Evolutionary conservation across 2,329 filamentous ascomycete species (phyloP), one percentile per base, ranked within the genome.

Genomic region (Epicoccum nigrum): DNA sequence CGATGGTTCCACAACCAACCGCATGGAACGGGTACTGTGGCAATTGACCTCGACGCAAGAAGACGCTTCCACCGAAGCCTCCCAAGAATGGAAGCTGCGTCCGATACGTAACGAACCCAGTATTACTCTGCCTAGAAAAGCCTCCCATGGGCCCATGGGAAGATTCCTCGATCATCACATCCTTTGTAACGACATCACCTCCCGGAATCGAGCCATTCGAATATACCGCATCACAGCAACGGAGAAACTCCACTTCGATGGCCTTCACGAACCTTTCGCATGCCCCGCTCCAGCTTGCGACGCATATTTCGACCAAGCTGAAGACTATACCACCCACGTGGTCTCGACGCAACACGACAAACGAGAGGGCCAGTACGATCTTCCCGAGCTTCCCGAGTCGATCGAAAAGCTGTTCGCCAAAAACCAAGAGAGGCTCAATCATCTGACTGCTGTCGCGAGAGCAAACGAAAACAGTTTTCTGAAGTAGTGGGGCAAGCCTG

Each of bases 1-100:
- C 7, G 38, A 43, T 37, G 39, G 46, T 13, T 49, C 46, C 17
- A 3, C 28, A 9, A 31, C n/a, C 7, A 17, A 31, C 4, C 15
- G 46, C 37, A 31, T 43, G 39, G 23, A 49, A 9, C 15, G 39
- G 25, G 28, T 35, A 9, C 7, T 49, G 16, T 49, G 45, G 45
- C 45, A 21, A 40, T 23, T 25, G 33, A 15, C 31, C 27, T 49
- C 20, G 9, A 33, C 23, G 2, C 15, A 34, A 19, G 8, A 15
- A 8, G 13, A 1, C 15, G n/a, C 8, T 7, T 23, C 20, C 19
- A 25, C 6, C 9, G 17, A 7, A 9, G n/a, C n/a, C 7, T 11
- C 13, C 12, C 21, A 27, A 27, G n/a, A 27, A 27, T 43, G 40
- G 40, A 8, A 43, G n/a, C n/a, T 43, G 28, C 32, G 39, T 32